A percentile compares a stretch with the other conserved stretches of the same genome.
These are phyloP conservation scores for Lipomyces yamadae DNA, from an alignment of 805 yeast genomes.

Conservation along the genomic window DNA sequence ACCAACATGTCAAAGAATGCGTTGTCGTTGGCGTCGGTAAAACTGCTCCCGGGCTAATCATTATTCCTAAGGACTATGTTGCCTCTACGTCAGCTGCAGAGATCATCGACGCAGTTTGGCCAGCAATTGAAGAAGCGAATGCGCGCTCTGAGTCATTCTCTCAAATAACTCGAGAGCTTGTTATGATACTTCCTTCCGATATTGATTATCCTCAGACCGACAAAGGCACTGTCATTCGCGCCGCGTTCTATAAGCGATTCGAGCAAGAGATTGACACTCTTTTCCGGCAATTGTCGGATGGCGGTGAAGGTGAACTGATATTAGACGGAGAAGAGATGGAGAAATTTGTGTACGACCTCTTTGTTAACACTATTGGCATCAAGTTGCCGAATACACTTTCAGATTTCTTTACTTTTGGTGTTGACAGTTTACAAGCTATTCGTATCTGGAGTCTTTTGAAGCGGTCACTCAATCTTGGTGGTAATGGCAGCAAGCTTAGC, in stretches of 20 bases:
- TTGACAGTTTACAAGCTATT: conserved; percentile 28
- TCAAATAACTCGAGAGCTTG: conserved; percentile 22
- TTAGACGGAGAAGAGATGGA: conserved; percentile 13
- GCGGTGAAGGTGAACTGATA: conserved; percentile 16
- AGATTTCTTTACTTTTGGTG: conserved; percentile 29
- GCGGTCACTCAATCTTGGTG: conserved; percentile 24
- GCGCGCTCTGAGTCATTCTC: conserved; percentile 24
- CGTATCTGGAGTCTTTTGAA: conserved; percentile 22
- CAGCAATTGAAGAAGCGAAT: conserved; percentile 26
- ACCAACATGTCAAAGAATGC: conserved; percentile 21
- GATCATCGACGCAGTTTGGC: conserved; percentile 25
- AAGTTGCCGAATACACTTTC: conserved; percentile 11
- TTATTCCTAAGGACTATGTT: conserved; percentile 15
- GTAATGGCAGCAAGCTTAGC: conserved; percentile 17
- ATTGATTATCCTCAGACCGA: conserved; percentile 31
- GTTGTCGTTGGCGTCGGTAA: conserved; percentile 32
- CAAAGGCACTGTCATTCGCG: conserved; percentile 32
- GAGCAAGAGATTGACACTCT: conserved; percentile 26
- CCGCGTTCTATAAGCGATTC: conserved; percentile 28
- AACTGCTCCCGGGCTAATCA: conserved; percentile 22
- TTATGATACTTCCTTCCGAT: conserved; percentile 20
- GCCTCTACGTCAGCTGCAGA: conserved; percentile 11
- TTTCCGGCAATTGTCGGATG: conserved; percentile 19
- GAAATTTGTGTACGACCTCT: conserved; percentile 16
- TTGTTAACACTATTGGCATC: conserved; percentile 14